These are phyloP conservation scores for Aspergillus proliferans DNA, from an alignment of 2,329 filamentous ascomycete species.

Conservation along the genomic window DNA sequence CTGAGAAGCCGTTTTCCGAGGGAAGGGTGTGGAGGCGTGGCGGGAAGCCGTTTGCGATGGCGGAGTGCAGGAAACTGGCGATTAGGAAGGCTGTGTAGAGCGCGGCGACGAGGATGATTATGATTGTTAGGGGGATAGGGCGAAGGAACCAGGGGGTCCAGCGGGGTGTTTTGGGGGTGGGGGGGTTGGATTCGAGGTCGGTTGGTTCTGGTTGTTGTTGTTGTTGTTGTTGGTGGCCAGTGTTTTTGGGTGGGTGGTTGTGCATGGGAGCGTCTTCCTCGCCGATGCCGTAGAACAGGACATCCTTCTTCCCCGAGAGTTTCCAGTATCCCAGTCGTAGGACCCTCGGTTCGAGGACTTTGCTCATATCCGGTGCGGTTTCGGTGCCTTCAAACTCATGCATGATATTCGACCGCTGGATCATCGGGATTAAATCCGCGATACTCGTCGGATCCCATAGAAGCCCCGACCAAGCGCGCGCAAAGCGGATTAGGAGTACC, in stretches of 20 bases:
- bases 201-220: constrained; percentile 16
- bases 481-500: constrained; percentile 60
- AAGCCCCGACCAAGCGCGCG: constrained; percentile 62
- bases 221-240: constrained; percentile 28
- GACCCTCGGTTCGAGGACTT: constrained; percentile 50
- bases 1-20: constrained; percentile 62
- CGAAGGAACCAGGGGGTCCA: constrained; percentile 74
- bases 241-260: constrained; percentile 6
- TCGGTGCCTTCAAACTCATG: constrained; percentile 66
- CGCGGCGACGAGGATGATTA: constrained; percentile 53
- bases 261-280: constrained; percentile 49
- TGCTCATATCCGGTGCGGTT: constrained; percentile 42
- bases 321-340: constrained; percentile 85
- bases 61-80: constrained; percentile 68
- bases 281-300: constrained; percentile 76
- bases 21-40: constrained; percentile 61
- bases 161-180: constrained; percentile 45
- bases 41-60: constrained; percentile 63
- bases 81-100: constrained; percentile 66
- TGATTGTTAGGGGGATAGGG: constrained; percentile 50
- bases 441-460: constrained; percentile 80
- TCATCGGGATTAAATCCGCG: constrained; percentile 70
- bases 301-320: constrained; percentile 54
- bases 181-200: constrained; percentile 33
- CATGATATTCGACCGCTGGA: constrained; percentile 74